These are phyloP conservation scores for Gigaspora rosea DNA, from an alignment of 192 early-diverging fungal genomes.

Conservation along the genomic window DNA sequence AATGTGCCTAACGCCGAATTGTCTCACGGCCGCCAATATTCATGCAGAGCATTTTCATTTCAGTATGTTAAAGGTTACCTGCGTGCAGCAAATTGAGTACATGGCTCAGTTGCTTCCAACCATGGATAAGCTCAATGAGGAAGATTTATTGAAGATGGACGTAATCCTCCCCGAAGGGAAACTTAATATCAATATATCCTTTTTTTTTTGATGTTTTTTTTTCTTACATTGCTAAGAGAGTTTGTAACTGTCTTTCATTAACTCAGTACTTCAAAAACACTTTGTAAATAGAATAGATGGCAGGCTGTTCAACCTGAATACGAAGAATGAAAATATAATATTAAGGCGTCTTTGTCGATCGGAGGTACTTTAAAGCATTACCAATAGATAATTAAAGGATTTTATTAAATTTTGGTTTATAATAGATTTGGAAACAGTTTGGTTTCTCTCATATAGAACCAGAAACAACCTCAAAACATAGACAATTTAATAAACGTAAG, in stretches of 20 bases:
- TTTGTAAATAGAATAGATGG: slow-evolving; percentile 31
- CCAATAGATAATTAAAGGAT: neutral
- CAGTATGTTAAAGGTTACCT: slow-evolving; percentile 19
- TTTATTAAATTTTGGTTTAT: neutral
- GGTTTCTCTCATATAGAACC: slow-evolving; percentile 24
- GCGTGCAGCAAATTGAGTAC: slow-evolving; percentile 19
- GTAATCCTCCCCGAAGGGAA: neutral
- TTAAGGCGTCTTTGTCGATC: slow-evolving; percentile 22
- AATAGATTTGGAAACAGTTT: slow-evolving; percentile 29
- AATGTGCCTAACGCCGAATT: slow-evolving; percentile 10
- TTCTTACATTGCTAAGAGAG: too few species aligned
- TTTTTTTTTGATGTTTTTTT: neutral
- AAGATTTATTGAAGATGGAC: slow-evolving; percentile 27
- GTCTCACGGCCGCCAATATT: neutral
- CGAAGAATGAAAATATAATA: slow-evolving; percentile 30
- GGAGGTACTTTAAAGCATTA: slow-evolving; percentile 1
- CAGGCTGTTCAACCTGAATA: slow-evolving; percentile 18
- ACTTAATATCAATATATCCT: slow-evolving; percentile 27
- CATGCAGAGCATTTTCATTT: neutral
- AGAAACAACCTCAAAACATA: neutral
- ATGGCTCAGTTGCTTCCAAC: slow-evolving; percentile 12
- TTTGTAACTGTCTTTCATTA: neutral
- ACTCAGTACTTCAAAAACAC: slow-evolving; percentile 5
- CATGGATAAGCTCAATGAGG: neutral
- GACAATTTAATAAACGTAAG: slow-evolving; percentile 23